A percentile compares a stretch with the other conserved stretches of the same genome.
Evolutionary conservation across 2,329 filamentous ascomycete species (phyloP).

Genomic region (Cladorrhinum sp.): DNA sequence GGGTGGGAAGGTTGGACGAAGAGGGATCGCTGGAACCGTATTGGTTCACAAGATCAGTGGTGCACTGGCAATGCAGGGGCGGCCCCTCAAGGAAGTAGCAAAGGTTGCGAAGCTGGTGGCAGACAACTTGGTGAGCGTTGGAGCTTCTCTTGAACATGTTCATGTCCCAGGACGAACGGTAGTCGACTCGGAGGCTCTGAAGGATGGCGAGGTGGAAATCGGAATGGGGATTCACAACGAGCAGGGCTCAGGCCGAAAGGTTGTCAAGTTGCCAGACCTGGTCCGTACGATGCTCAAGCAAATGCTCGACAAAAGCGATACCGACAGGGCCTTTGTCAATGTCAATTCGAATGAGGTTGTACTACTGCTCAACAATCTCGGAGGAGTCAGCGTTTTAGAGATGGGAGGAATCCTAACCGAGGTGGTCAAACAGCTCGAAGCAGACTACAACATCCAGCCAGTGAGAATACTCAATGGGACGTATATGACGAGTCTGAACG

Average conservation of each 20-base stretch:
- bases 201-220: conserved; percentile 56
- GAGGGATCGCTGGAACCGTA: conserved; percentile 88
- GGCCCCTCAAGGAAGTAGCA: conserved; percentile 66
- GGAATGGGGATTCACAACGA: conserved; percentile 81
- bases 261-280: conserved; percentile 51
- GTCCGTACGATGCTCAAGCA: conserved; percentile 66
- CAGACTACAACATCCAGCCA: conserved; percentile 57
- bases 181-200: conserved; percentile 54
- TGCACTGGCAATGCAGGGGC: conserved; percentile 72
- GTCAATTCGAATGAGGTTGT: conserved; percentile 63
- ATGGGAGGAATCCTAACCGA: conserved; percentile 69
- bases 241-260: conserved; percentile 52
- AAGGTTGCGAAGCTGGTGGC: conserved; percentile 68
- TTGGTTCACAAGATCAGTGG: conserved; percentile 89
- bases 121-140: conserved; percentile 78
- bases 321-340: conserved; percentile 67
- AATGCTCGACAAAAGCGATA: conserved; percentile 62
- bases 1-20: conserved; percentile 86
- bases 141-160: conserved; percentile 84
- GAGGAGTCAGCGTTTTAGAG: conserved; percentile 69
- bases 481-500: conserved; percentile 77
- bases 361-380: conserved; percentile 72
- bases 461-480: conserved; percentile 65
- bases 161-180: conserved; percentile 77
- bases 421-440: conserved; percentile 60